These are phyloP conservation scores for Arthrobotrys sphaeroides DNA, from an alignment of 2,329 filamentous ascomycete genomes.

Conservation along the genomic window DNA sequence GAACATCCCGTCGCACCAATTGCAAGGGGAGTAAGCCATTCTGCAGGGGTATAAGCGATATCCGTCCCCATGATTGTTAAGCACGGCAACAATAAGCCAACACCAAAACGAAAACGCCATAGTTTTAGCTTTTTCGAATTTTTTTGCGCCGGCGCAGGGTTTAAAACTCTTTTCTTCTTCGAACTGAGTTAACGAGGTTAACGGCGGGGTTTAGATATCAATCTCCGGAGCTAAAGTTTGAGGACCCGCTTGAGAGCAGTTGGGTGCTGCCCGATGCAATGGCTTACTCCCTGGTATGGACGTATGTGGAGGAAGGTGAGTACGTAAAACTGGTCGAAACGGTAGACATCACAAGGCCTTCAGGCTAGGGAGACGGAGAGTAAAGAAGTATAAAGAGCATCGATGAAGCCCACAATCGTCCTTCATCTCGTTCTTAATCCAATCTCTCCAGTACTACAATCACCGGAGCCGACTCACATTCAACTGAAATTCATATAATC, in stretches of 20 bases:
- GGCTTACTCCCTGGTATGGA: neutral
- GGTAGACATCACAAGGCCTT: neutral
- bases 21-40: slow-evolving; percentile 18
- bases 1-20: neutral
- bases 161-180: neutral
- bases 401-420: neutral
- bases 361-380: neutral
- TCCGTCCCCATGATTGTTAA: slow-evolving; percentile 22
- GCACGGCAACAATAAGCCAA: neutral
- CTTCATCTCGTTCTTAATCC: neutral
- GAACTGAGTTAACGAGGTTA: neutral
- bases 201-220: slow-evolving; percentile 12
- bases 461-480: neutral
- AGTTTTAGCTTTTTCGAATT: neutral
- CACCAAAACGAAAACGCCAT: slow-evolving; percentile 5
- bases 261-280: neutral
- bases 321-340: neutral
- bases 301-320: neutral
- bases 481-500: neutral
- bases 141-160: neutral
- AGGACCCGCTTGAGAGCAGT: neutral
- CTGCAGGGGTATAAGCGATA: neutral
- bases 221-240: slow-evolving; percentile 12
- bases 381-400: slow-evolving; percentile 15
- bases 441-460: neutral